Percentiles rank a stretch among this genome's conserved stretches.
These are phyloP conservation scores for Parachaetomium inaequale DNA, from an alignment of 495 filamentous ascomycete genomes.

Conservation along the genomic window DNA sequence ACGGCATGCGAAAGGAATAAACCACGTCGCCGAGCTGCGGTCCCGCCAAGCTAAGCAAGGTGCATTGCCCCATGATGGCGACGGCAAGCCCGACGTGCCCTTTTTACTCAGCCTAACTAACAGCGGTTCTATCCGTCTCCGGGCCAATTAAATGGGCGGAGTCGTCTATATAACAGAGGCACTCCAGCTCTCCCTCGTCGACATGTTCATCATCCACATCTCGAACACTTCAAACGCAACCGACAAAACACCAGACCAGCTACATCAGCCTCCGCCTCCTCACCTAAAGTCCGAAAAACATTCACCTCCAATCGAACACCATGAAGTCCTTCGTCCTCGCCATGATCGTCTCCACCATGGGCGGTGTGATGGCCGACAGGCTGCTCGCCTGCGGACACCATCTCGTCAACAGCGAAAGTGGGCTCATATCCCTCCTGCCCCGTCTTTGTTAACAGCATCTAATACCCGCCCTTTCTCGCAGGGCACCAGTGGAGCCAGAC, in stretches of 20 bases:
- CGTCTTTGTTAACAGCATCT: neutral
- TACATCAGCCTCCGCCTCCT: neutral
- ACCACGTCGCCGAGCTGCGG: no score
- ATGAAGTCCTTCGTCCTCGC: slow-evolving; percentile 4
- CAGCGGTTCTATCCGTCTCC: no score
- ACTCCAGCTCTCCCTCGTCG: no score
- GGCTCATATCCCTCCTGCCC: neutral
- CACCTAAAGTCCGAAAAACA: neutral
- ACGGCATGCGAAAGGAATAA: no score
- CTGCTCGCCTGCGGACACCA: neutral
- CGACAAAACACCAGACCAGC: neutral
- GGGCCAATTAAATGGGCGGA: no score
- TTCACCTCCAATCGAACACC: neutral
- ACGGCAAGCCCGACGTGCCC: no score
- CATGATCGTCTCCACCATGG: neutral
- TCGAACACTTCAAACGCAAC: no score
- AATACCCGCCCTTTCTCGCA: neutral
- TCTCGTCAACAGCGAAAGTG: neutral
- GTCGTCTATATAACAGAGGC: no score
- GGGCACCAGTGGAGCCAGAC: neutral
- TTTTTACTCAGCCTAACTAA: no score
- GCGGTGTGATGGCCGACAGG: neutral
- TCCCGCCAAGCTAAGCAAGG: no score
- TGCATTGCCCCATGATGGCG: no score
- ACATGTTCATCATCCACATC: no score